Percentiles rank a stretch among this genome's conserved stretches.
phyloP scores from a whole-genome alignment of 2,329 filamentous ascomycete genomes.

The Fusarium nurragi region DNA sequence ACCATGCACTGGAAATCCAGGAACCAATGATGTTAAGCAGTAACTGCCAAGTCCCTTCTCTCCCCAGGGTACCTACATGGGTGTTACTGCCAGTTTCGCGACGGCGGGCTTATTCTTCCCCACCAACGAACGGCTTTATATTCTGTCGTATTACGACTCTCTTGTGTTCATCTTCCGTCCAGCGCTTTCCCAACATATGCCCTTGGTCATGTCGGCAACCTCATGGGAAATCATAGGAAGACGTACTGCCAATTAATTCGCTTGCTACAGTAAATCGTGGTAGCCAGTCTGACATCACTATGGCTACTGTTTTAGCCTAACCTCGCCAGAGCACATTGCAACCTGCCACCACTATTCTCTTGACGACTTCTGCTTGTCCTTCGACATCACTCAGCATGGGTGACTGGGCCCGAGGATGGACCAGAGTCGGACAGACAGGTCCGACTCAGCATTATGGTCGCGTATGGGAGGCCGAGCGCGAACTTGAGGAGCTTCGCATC shows the following conservation, averaged over 20 bases:
- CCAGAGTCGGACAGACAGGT: slow-evolving; percentile 45
- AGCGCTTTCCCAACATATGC: neutral
- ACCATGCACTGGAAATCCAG: neutral
- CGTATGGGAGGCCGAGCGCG: slow-evolving; percentile 45
- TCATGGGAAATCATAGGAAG: too few species aligned
- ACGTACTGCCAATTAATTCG: neutral
- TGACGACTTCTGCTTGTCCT: neutral
- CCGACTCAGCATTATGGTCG: slow-evolving; percentile 35
- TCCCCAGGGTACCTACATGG: neutral
- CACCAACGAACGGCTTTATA: slow-evolving; percentile 8
- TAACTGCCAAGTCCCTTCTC: neutral
- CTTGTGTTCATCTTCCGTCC: neutral
- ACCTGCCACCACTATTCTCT: neutral
- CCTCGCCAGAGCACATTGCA: slow-evolving; percentile 1
- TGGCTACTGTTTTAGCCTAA: slow-evolving; percentile 23
- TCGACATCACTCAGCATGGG: slow-evolving; percentile 35
- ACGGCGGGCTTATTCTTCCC: slow-evolving; percentile 8
- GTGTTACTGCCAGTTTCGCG: slow-evolving; percentile 25
- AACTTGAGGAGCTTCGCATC: slow-evolving; percentile 44
- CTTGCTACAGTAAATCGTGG: neutral
- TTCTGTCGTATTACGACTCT: slow-evolving; percentile 1
- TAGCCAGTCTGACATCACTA: neutral
- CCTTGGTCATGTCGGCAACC: neutral
- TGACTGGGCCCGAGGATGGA: slow-evolving; percentile 48
- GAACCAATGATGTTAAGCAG: neutral